A percentile compares a stretch with the other conserved stretches of the same genome.
These are phyloP conservation scores for Tuber melanosporum DNA, from an alignment of 495 filamentous ascomycete species.

Conservation along the genomic window DNA sequence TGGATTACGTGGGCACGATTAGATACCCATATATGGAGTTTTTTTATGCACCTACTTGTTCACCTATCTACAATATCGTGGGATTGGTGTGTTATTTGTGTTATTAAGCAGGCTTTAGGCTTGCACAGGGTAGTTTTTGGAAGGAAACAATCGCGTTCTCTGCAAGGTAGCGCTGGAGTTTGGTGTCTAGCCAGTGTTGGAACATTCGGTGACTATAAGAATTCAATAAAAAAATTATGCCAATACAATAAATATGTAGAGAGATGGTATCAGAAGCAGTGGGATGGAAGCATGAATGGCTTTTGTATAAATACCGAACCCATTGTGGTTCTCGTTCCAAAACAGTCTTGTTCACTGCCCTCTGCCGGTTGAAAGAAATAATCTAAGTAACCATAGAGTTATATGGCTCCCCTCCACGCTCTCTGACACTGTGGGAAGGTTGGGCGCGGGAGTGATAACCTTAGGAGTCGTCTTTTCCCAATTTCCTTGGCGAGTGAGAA, in stretches of 20 bases:
- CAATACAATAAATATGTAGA: not conserved
- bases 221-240: not conserved
- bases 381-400: not conserved
- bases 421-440: not conserved
- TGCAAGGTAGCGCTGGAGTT: not conserved
- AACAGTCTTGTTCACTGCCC: not conserved
- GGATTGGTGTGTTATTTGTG: not conserved
- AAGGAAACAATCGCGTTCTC: not conserved
- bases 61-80: not conserved
- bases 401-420: too few species aligned
- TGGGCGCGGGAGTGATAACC: not conserved
- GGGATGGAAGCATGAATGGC: not conserved
- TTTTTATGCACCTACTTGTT: not conserved
- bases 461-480: not conserved
- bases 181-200: not conserved
- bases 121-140: not conserved
- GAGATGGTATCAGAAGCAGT: not conserved
- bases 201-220: not conserved
- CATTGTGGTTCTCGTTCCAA: not conserved
- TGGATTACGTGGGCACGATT: not conserved
- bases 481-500: not conserved
- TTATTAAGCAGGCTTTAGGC: not conserved
- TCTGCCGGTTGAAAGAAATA: not conserved
- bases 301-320: not conserved
- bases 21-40: not conserved